A percentile compares a stretch with the other conserved stretches of the same genome.
These are phyloP conservation scores for Nicotiana attenuata DNA, from an alignment of 257 asterid species.

Conservation along the genomic window DNA sequence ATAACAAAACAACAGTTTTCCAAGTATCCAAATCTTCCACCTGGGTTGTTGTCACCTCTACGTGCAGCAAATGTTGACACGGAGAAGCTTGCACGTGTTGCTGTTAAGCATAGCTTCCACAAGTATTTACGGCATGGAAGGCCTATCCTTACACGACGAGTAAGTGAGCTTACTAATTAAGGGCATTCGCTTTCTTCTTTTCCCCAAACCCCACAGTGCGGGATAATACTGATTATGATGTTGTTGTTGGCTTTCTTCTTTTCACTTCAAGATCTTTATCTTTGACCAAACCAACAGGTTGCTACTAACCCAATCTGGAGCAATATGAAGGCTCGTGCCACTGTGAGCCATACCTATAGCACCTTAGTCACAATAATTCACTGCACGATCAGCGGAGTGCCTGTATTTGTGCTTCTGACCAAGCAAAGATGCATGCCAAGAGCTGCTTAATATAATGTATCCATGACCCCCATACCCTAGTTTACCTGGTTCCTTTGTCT, in stretches of 20 bases:
- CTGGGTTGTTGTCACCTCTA: slow-evolving; percentile 67
- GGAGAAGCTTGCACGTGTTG: slow-evolving; percentile 87
- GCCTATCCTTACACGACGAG: slow-evolving; percentile 42
- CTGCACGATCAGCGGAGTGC: neutral
- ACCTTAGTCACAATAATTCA: neutral
- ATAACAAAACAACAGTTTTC: slow-evolving; percentile 59
- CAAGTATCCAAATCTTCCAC: slow-evolving; percentile 58
- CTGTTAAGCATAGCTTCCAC: slow-evolving; percentile 58
- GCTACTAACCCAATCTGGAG: neutral
- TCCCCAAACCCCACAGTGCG: no score
- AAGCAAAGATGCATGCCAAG: neutral
- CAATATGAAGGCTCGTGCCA: neutral
- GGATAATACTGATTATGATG: no score
- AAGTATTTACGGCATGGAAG: slow-evolving; percentile 48
- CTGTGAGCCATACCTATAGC: neutral
- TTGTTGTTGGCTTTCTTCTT: neutral
- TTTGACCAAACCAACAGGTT: neutral
- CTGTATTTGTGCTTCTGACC: neutral
- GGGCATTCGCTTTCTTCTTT: neutral
- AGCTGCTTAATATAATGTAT: neutral
- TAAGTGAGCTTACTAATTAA: slow-evolving; percentile 17
- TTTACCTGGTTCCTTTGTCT: neutral
- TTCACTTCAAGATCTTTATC: neutral
- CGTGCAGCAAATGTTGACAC: slow-evolving; percentile 94
- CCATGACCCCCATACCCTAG: neutral